These are phyloP conservation scores for Chlamydomonas applanata DNA, from an alignment of 139 green algal genomes.

Conservation along the genomic window DNA sequence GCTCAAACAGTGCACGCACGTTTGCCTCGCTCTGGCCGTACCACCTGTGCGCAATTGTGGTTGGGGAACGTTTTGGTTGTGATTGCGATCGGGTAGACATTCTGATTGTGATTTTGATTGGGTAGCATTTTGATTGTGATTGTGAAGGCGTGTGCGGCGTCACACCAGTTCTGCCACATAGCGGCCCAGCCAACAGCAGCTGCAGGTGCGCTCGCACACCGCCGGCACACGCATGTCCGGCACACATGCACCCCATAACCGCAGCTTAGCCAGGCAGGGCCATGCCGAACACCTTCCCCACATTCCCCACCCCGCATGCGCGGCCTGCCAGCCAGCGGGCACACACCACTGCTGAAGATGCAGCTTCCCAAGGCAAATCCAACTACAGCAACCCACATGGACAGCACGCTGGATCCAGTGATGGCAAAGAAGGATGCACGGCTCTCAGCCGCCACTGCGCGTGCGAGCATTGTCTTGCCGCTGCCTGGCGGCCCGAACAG, in stretches of 20 bases:
- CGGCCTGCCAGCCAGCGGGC: no score
- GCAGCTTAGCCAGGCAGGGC: no score
- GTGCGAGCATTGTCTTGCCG: conserved; percentile 51
- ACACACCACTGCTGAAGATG: no score
- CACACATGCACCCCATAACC: no score
- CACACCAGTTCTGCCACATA: background rate
- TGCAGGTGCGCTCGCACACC: background rate
- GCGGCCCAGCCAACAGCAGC: no score
- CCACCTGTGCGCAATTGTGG: conserved; percentile 20
- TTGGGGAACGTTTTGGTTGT: no score
- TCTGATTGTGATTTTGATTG: no score
- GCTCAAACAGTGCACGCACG: conserved; percentile 49
- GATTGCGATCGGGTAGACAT: no score
- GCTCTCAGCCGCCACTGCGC: conserved; percentile 42
- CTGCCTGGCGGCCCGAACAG: conserved; percentile 48
- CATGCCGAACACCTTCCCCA: no score
- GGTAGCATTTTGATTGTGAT: background rate
- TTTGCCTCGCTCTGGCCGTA: conserved; percentile 44
- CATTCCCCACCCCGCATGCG: no score
- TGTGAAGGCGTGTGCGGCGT: background rate
- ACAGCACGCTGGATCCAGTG: conserved; percentile 20
- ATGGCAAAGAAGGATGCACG: conserved; percentile 40
- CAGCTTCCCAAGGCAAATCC: no score
- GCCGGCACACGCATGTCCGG: background rate
- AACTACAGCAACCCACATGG: background rate